Percentiles rank a stretch among this genome's conserved stretches.
phyloP scores from a whole-genome alignment of 192 early-diverging fungal genomes.

The Powellomyces hirtus region DNA sequence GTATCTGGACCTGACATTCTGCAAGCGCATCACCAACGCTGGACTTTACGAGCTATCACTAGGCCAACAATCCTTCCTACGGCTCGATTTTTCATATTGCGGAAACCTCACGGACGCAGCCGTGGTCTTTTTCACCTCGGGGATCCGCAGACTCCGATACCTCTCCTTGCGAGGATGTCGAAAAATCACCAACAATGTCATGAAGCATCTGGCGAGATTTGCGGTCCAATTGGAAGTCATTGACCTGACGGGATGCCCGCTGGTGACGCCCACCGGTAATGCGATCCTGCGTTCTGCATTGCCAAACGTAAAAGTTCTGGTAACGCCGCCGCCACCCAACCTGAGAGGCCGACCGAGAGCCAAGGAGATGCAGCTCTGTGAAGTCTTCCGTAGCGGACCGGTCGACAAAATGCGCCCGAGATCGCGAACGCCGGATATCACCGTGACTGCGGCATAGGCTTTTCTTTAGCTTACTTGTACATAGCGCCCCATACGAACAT shows the following conservation, averaged over 20 bases:
- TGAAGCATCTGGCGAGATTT: constrained; percentile 27
- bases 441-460: too few species aligned
- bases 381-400: constrained; percentile 35
- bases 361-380: constrained; percentile 27
- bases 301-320: constrained; percentile 2
- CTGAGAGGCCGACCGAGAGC: constrained; percentile 26
- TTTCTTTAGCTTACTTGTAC: too few species aligned
- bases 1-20: constrained; percentile 42
- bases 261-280: constrained; percentile 22
- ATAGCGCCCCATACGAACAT: too few species aligned
- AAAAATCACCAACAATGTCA: constrained; percentile 43
- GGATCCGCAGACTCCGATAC: constrained; percentile 25
- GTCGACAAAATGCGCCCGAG: constrained; percentile 15
- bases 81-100: constrained; percentile 43
- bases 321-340: constrained; percentile 20
- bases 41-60: constrained; percentile 50
- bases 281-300: constrained; percentile 9
- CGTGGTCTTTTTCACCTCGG: constrained; percentile 38
- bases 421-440: not conserved
- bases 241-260: constrained; percentile 39
- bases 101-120: constrained; percentile 45
- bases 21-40: constrained; percentile 48
- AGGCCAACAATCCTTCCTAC: constrained; percentile 37
- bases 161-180: constrained; percentile 39
- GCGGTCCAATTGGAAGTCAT: constrained; percentile 20